A percentile compares a stretch with the other conserved stretches of the same genome.
phyloP scores from a whole-genome alignment of 768 basidiomycete genomes.

The Mrakia hoshinonis region DNA sequence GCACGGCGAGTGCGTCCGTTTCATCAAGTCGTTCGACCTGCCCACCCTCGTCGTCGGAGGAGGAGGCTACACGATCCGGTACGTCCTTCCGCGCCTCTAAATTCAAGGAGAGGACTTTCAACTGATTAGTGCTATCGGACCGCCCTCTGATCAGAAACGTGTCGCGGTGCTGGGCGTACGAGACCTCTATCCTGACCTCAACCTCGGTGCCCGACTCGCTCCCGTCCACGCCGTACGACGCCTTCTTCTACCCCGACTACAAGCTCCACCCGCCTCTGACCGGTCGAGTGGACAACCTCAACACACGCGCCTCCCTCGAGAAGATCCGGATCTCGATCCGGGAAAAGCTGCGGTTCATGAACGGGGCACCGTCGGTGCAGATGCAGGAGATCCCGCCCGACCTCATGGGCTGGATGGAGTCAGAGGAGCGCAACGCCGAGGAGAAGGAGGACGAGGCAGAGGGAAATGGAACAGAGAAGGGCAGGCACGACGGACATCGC shows the following conservation, averaged over 20 bases:
- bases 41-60: constrained; percentile 88
- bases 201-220: constrained; percentile 74
- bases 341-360: constrained; percentile 80
- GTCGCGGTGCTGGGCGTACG: constrained; percentile 97
- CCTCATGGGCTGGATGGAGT: constrained; percentile 61
- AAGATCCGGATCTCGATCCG: constrained; percentile 75
- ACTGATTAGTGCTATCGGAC: neutral
- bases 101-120: no score
- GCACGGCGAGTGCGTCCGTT: constrained; percentile 96
- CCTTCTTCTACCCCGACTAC: constrained; percentile 83
- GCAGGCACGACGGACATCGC: constrained; percentile 45
- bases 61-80: constrained; percentile 83
- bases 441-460: constrained; percentile 59
- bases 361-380: constrained; percentile 90
- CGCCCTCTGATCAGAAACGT: constrained; percentile 54
- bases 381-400: constrained; percentile 96
- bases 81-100: neutral
- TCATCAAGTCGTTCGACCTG: constrained; percentile 83
- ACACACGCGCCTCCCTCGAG: constrained; percentile 71
- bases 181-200: constrained; percentile 85
- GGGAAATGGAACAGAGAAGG: constrained; percentile 26
- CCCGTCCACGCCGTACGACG: constrained; percentile 79
- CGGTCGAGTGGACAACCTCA: constrained; percentile 85
- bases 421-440: constrained; percentile 59
- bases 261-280: constrained; percentile 87